Evolutionary conservation across 108 stramenopile genomes (phyloP).

Genomic region (Skeletonema grethae): DNA sequence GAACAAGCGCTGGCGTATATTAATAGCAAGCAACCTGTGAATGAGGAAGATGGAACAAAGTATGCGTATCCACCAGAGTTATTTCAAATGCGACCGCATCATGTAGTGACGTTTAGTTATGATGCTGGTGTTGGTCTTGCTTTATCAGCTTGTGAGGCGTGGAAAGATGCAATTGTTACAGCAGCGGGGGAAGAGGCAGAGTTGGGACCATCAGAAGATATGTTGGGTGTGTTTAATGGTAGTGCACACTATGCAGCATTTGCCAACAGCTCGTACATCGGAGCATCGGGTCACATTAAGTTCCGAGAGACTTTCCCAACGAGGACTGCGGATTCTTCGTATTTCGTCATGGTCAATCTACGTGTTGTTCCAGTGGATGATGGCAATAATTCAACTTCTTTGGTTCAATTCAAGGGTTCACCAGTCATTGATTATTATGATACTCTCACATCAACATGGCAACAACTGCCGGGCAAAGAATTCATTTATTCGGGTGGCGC

Average conservation of each 20-base stretch:
- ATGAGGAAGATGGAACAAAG: conserved; percentile 6
- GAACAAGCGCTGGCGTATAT: not conserved
- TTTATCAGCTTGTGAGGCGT: conserved; percentile 5
- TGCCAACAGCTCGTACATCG: conserved; percentile 1
- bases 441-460: conserved; percentile 4
- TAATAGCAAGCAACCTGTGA: conserved; percentile 7
- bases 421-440: conserved; percentile 5
- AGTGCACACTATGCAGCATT: conserved; percentile 6
- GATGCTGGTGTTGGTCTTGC: conserved; percentile 9
- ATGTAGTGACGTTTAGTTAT: conserved; percentile 7
- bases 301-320: not conserved
- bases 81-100: conserved; percentile 4
- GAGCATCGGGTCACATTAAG: conserved; percentile 2
- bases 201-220: not conserved
- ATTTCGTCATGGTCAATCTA: conserved; percentile 7
- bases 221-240: not conserved
- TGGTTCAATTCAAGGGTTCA: not conserved
- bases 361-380: not conserved
- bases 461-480: not conserved
- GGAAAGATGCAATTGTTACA: conserved; percentile 5
- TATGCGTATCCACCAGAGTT: not conserved
- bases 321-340: conserved; percentile 3
- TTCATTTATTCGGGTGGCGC: conserved; percentile 6
- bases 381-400: conserved; percentile 1
- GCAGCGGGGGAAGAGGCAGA: not conserved